Percentiles rank a stretch among this genome's conserved stretches.
These are phyloP conservation scores for Apostasia shenzhenica DNA, from an alignment of 106 monocot genomes.

Conservation along the genomic window DNA sequence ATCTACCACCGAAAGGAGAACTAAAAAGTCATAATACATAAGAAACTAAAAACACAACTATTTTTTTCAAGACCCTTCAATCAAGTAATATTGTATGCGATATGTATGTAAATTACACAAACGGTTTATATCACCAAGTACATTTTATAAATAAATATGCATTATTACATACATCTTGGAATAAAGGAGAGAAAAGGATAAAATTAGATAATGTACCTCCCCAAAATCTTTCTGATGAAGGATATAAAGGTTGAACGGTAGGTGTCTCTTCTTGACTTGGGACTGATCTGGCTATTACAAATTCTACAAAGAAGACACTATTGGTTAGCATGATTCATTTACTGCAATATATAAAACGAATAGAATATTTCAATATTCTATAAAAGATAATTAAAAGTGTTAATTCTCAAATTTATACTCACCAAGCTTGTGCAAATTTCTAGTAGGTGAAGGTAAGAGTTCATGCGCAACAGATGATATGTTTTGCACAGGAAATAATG, in stretches of 20 bases:
- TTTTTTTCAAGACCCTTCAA: too few species aligned
- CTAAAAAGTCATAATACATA: too few species aligned
- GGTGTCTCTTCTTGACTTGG: not conserved
- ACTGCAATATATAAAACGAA: not conserved
- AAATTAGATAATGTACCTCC: not conserved
- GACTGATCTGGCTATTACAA: not conserved
- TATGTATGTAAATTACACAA: too few species aligned
- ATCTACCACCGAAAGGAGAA: too few species aligned
- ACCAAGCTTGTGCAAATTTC: slow-evolving; percentile 4
- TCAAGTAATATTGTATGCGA: too few species aligned
- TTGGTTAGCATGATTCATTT: too few species aligned
- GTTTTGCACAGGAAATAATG: not conserved
- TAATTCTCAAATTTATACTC: slow-evolving; percentile 1
- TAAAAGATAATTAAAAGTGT: not conserved
- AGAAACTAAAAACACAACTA: too few species aligned
- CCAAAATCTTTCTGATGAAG: not conserved
- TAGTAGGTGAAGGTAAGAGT: not conserved
- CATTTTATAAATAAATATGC: too few species aligned
- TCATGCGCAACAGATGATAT: slow-evolving; percentile 11
- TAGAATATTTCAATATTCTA: not conserved
- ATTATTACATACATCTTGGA: too few species aligned
- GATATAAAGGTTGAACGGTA: not conserved
- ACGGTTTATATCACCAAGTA: too few species aligned
- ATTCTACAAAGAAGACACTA: not conserved
- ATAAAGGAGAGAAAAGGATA: not conserved